Percentiles rank a stretch among this genome's conserved stretches.
Conservation (phyloP, 441 rosid species). For the Dalechampia spathulata region DNA sequence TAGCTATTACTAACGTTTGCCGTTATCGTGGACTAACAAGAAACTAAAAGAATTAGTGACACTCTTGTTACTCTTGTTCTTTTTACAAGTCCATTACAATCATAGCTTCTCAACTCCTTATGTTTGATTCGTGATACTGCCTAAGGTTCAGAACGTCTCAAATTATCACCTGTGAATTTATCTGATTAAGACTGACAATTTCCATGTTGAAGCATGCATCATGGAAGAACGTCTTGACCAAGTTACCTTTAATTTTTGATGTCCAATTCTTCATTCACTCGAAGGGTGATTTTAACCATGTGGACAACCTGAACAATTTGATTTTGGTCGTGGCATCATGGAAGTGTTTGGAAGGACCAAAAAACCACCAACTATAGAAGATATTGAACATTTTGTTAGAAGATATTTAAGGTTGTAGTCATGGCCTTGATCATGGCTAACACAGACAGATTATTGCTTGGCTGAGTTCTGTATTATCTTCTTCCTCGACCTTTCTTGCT, state of each 20-base stretch:
- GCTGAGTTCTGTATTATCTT: background rate
- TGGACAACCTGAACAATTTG: no score
- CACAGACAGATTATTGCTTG: background rate
- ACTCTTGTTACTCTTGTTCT: no score
- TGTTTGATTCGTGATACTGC: no score
- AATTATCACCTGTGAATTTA: background rate
- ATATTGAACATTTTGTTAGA: background rate
- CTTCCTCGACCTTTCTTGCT: background rate
- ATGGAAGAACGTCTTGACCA: background rate
- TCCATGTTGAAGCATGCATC: background rate
- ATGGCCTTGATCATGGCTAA: background rate
- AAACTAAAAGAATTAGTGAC: no score
- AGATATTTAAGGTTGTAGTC: background rate
- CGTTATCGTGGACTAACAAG: no score
- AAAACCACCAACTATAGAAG: background rate
- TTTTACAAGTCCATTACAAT: no score
- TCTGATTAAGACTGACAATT: background rate
- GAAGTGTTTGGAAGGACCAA: background rate
- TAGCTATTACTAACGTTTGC: no score
- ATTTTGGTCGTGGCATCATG: no score
- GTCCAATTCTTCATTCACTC: no score
- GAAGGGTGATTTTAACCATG: no score
- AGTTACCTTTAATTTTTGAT: background rate
- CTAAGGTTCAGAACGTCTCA: background rate
- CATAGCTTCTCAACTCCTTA: no score